A percentile compares a stretch with the other conserved stretches of the same genome.
Conservation (phyloP, 495 filamentous ascomycete genomes). For the Letharia columbiana region DNA sequence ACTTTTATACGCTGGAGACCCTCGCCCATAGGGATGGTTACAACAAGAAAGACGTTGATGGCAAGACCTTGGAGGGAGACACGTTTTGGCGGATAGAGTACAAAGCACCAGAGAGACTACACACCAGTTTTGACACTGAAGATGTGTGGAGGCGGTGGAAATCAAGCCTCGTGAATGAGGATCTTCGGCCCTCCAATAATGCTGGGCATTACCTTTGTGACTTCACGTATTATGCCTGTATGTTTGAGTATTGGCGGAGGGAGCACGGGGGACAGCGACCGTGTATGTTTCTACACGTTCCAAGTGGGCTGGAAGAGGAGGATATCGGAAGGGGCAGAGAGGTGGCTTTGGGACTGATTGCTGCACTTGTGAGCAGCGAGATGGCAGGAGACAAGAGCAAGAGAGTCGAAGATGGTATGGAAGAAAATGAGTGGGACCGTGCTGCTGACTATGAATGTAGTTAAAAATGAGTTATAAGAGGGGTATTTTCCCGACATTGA, state of each 20-base stretch:
- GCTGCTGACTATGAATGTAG: constrained; percentile 3
- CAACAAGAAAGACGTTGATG: constrained; percentile 56
- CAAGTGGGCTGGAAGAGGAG: constrained; percentile 46
- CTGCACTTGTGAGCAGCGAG: constrained; percentile 51
- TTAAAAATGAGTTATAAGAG: background rate
- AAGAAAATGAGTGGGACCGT: background rate
- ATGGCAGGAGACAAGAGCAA: constrained; percentile 12
- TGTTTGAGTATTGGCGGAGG: constrained; percentile 34
- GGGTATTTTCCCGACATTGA: background rate
- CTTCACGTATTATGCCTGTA: constrained; percentile 73
- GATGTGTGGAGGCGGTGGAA: constrained; percentile 51
- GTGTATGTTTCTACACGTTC: constrained; percentile 75
- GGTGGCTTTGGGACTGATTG: constrained; percentile 60
- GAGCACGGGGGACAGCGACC: constrained; percentile 29
- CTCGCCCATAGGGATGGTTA: constrained; percentile 72
- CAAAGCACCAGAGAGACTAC: constrained; percentile 33
- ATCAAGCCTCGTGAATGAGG: constrained; percentile 37
- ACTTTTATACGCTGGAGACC: constrained; percentile 61
- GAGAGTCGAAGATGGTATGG: background rate
- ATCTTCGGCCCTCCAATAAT: constrained; percentile 60
- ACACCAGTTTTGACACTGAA: constrained; percentile 43
- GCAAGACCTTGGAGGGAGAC: constrained; percentile 44
- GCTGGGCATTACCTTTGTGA: constrained; percentile 79
- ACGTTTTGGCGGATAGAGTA: constrained; percentile 39
- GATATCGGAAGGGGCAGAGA: constrained; percentile 51